phyloP scores from a whole-genome alignment of 345 rosid genomes.

The Aquilaria sinensis region DNA sequence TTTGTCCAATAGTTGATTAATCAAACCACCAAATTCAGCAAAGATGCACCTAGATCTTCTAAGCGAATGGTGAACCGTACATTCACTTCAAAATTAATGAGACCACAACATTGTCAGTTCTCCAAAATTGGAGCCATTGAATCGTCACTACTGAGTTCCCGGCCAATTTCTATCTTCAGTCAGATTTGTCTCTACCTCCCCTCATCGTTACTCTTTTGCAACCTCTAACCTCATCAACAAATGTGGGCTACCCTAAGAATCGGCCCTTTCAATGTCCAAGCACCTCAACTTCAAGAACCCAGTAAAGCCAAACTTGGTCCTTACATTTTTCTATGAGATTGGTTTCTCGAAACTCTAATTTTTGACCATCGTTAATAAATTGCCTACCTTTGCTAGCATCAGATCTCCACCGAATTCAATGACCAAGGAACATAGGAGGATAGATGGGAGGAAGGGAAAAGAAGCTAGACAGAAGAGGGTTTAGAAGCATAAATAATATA shows the following conservation, averaged over 20 bases:
- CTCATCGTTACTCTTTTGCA: conserved; percentile 11
- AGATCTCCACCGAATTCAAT: not conserved
- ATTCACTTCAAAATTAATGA: too few relatives aligned
- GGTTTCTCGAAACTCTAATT: conserved; percentile 32
- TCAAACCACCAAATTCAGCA: too few relatives aligned
- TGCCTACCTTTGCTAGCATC: conserved; percentile 8
- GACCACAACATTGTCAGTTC: too few relatives aligned
- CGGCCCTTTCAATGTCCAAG: conserved; percentile 17
- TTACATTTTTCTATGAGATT: conserved; percentile 13
- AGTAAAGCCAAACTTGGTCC: conserved; percentile 14
- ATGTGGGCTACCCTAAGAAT: conserved; percentile 28
- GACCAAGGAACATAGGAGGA: too few relatives aligned
- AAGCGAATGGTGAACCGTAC: too few relatives aligned
- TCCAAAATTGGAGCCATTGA: not conserved
- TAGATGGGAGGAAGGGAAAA: too few relatives aligned
- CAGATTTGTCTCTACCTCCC: conserved; percentile 3
- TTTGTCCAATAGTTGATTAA: too few relatives aligned
- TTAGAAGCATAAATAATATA: too few relatives aligned
- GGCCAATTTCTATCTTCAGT: conserved; percentile 2
- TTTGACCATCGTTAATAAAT: not conserved
- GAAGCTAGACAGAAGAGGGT: too few relatives aligned
- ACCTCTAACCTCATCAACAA: conserved; percentile 27
- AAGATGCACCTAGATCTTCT: too few relatives aligned
- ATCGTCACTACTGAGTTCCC: not conserved
- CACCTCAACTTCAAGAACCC: conserved; percentile 9